These are phyloP conservation scores for Violaceomyces palustris DNA, from an alignment of 1,284 basidiomycete genomes.

Conservation along the genomic window DNA sequence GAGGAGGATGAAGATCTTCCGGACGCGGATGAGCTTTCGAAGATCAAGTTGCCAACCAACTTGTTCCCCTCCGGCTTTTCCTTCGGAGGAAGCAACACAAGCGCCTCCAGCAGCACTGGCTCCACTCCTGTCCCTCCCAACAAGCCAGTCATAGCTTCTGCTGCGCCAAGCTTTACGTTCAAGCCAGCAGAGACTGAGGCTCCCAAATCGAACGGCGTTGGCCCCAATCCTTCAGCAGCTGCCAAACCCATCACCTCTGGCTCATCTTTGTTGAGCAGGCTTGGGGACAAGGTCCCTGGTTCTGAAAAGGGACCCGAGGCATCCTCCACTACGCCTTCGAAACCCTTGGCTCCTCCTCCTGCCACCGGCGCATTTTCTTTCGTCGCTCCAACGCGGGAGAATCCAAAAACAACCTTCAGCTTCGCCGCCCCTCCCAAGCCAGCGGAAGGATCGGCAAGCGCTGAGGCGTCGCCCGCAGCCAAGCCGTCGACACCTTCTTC, in stretches of 20 bases:
- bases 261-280: too few species aligned
- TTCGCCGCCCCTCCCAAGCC: slow-evolving; percentile 16
- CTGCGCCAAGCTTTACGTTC: too few species aligned
- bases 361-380: too few species aligned
- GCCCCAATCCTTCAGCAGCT: too few species aligned
- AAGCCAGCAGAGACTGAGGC: too few species aligned
- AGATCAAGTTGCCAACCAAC: slow-evolving; percentile 47
- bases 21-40: slow-evolving; percentile 40
- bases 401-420: slow-evolving; percentile 21
- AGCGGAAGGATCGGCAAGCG: slow-evolving; percentile 1
- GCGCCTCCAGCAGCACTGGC: too few species aligned
- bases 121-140: too few species aligned
- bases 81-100: too few species aligned
- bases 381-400: slow-evolving; percentile 17
- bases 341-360: background rate
- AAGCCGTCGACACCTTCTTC: slow-evolving; percentile 10
- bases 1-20: slow-evolving; percentile 47
- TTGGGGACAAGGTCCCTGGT: background rate
- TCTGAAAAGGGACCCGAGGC: background rate
- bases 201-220: too few species aligned
- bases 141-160: too few species aligned
- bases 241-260: too few species aligned
- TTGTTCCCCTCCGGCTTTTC: slow-evolving; percentile 45
- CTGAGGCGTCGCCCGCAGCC: background rate
- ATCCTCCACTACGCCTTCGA: background rate